phyloP scores from a whole-genome alignment of 139 green algal genomes.

The Chlamydomonas incerta region DNA sequence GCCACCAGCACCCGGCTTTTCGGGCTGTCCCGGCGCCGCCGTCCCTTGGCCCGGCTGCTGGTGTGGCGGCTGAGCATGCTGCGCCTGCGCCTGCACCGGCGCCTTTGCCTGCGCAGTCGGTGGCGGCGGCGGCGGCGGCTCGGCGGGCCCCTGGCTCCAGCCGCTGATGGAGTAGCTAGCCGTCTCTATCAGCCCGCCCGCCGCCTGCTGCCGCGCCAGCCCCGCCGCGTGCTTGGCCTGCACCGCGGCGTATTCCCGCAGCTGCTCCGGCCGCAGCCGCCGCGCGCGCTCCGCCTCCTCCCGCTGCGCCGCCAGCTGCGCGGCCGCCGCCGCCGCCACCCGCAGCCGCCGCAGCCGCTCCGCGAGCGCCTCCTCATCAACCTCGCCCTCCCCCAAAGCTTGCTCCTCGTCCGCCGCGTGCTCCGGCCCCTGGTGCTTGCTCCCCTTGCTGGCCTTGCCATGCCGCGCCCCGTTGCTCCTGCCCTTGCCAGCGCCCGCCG shows the following conservation, averaged over 20 bases:
- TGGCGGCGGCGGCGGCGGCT: neutral
- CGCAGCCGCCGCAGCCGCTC: neutral
- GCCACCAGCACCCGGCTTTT: too few species aligned
- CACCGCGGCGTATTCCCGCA: conserved; percentile 5
- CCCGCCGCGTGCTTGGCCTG: neutral
- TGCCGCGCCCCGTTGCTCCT: neutral
- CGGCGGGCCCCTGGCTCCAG: neutral
- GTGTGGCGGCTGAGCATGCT: too few species aligned
- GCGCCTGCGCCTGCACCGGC: neutral
- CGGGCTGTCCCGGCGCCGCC: too few species aligned
- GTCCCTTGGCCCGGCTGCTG: too few species aligned
- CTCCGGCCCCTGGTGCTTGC: too few species aligned
- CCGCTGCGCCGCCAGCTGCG: neutral
- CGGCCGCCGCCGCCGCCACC: neutral
- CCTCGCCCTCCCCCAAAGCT: too few species aligned
- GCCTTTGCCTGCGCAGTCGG: neutral
- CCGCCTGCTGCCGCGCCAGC: conserved; percentile 12
- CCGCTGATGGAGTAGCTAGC: conserved; percentile 20
- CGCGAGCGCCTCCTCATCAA: neutral
- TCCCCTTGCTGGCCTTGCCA: too few species aligned
- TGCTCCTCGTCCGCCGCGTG: too few species aligned
- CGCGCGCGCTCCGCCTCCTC: neutral
- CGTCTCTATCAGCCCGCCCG: conserved; percentile 11
- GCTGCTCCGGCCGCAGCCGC: neutral
- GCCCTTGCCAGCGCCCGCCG: neutral